Base-by-base conservation (phyloP, 1,284 basidiomycete genomes). In the Entoloma clypeatum region DNA sequence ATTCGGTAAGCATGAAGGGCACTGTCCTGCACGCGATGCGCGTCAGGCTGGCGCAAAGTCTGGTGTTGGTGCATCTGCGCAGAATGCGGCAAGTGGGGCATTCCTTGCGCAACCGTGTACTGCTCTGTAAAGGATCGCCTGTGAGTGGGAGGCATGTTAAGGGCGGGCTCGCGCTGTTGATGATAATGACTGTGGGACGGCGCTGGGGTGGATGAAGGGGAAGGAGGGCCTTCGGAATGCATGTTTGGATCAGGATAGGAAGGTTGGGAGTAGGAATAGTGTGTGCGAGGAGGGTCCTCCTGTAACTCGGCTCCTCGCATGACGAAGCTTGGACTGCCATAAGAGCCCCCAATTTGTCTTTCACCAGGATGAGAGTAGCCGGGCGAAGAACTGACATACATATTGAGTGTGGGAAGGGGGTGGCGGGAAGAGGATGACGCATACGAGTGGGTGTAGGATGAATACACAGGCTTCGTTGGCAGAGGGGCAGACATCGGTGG, bases 51-150 rank as follows among this genome's bases (percentile, higher is more conserved):
- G 21, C 71, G 69, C 31, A 68, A 51, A 36, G 48, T 47, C 43
- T 61, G 59, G 33, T 62, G 62, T 41, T 58, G 55, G 38, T 63
- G 62, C 27, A 61, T 52, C 34, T 63, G 59, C 31, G 59, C 48
- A 23, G 67, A 62, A 44, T 64, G 62, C 5, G 69, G 62, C 27
- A 70, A 61, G 42, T 70, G 64, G 14, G 65, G 60, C 41, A 69
- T 67, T 36, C 64, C 61, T 36, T 66, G 62, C 13, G 65, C 61
- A 36, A 71, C 56, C n/a, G 68, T 58, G 53, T 67, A 71, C 31
- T 75, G 74, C 27, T 77, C 75, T 11, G 73, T 74, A 34, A 72
- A 54, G 16, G 73, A 66, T 33, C 75, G 70, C 47, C 75, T 64
- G 49, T 71, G 56, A 43, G 57, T 55, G 49, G 59, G 68, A 17